Conservation (phyloP, 768 basidiomycete genomes). For the Pulveroboletus sp. region DNA sequence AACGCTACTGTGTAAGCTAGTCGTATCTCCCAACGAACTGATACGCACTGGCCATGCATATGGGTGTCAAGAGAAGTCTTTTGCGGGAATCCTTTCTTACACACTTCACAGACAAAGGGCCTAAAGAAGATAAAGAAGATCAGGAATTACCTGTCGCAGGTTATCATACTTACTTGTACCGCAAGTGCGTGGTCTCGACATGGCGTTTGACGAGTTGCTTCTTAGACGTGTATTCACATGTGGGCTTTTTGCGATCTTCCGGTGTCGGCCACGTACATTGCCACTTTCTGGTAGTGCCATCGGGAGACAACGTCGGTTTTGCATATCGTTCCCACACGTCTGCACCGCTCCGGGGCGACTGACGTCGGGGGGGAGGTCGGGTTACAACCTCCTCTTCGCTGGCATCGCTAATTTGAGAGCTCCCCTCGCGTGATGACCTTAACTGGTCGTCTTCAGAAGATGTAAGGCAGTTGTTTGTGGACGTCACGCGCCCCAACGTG, state of each 20-base stretch:
- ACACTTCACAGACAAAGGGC: conserved; percentile 48
- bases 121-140: conserved; percentile 34
- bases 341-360: conserved; percentile 24
- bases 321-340: conserved; percentile 34
- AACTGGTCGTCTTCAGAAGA: conserved; percentile 30
- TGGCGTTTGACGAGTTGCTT: conserved; percentile 69
- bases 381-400: conserved; percentile 22
- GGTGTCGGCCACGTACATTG: conserved; percentile 39
- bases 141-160: conserved; percentile 12
- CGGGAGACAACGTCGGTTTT: conserved; percentile 29
- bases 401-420: conserved; percentile 29
- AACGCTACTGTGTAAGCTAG: conserved; percentile 10
- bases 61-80: conserved; percentile 58
- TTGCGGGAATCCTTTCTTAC: conserved; percentile 52
- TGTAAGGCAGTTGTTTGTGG: conserved; percentile 15
- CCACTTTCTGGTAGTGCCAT: conserved; percentile 35
- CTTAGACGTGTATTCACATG: conserved; percentile 44
- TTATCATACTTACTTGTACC: conserved; percentile 46
- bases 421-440: conserved; percentile 26
- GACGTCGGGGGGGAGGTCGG: conserved; percentile 19
- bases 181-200: conserved; percentile 57
- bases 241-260: conserved; percentile 27
- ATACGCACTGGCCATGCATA: conserved; percentile 47
- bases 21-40: neutral
- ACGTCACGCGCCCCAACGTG: conserved; percentile 11